Evolutionary conservation across 495 filamentous ascomycete genomes (phyloP), one percentile per base, ranked within the genome.

Genomic region (Penicillium maclennaniae): DNA sequence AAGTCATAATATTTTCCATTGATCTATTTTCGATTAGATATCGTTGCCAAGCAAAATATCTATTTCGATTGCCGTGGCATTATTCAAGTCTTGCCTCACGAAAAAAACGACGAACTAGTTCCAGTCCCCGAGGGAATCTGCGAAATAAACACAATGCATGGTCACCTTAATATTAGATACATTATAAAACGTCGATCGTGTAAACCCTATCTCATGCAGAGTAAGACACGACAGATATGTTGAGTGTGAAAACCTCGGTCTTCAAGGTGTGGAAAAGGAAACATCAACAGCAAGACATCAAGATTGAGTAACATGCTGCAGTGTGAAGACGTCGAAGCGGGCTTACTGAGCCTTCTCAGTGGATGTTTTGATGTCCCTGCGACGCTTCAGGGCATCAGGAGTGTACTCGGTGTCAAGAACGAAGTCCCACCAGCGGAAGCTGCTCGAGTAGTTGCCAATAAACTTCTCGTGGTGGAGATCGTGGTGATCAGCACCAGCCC

Each of bases 401-500:
- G 87, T 89, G 57, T 89, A 88, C 77, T 98, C 92, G 46, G 93
- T 98, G 70, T 97, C 91, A 49, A 97, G 80, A 55, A 87, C 57
- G 68, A 87, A 93, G 71, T 98, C 93, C 93, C 95, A 97, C 95
- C 95, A 98, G 64, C 95, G 83, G 83, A 98, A 98, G 76, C 89
- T 95, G 68, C 91, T 96, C 21, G 92, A 79, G 69, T 96, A 98
- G 76, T 98, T 98, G 48, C 93, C 93, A 60, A 97, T 89, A 78
- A 98, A 98, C 54, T 86, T 83, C 78, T 98, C 93, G 71, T 98
- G 93, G 71, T 98, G 93, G 25, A 89, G 76, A 66, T 98, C 93
- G 72, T 98, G 93, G 74, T 97, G 92, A 54, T 95, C 86, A 31
- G 93, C 93, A 58, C 93, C 93, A 52, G 92, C 93, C 95, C 95